Conservation (phyloP, 2,329 filamentous ascomycete species). For the Blastomyces gilchristii region DNA sequence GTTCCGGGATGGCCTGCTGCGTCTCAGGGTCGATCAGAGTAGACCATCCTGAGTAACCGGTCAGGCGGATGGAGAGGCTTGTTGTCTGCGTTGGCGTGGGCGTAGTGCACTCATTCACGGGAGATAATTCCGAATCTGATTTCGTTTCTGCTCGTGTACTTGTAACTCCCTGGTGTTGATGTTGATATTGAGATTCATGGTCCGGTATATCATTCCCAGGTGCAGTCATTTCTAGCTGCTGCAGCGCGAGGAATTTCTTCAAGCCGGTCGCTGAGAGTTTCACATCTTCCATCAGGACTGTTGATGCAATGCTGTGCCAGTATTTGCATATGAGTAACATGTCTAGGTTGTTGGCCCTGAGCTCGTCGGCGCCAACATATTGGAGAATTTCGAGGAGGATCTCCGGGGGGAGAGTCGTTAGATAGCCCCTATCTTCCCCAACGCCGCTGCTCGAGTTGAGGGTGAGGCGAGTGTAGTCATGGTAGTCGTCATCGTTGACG, state of each 20-base stretch:
- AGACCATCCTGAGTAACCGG: not conserved
- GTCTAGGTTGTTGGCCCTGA: not conserved
- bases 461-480: not conserved
- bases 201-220: not conserved
- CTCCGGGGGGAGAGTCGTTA: conserved; percentile 6
- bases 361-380: conserved; percentile 3
- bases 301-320: conserved; percentile 6
- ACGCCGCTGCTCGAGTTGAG: not conserved
- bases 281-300: conserved; percentile 6
- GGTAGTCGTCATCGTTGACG: not conserved
- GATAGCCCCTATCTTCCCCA: not conserved
- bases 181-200: not conserved
- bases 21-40: not conserved
- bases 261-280: conserved; percentile 5
- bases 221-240: not conserved
- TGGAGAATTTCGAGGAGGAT: conserved; percentile 6
- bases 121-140: not conserved
- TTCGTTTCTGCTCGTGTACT: not conserved
- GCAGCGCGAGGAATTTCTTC: conserved; percentile 6
- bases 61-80: not conserved
- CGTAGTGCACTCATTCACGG: not conserved
- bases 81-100: not conserved
- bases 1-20: not conserved
- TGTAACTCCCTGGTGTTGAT: not conserved
- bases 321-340: conserved; percentile 5